Evolutionary conservation across 345 rosid genomes (phyloP).

Genomic region (Eutrema heterophyllum): DNA sequence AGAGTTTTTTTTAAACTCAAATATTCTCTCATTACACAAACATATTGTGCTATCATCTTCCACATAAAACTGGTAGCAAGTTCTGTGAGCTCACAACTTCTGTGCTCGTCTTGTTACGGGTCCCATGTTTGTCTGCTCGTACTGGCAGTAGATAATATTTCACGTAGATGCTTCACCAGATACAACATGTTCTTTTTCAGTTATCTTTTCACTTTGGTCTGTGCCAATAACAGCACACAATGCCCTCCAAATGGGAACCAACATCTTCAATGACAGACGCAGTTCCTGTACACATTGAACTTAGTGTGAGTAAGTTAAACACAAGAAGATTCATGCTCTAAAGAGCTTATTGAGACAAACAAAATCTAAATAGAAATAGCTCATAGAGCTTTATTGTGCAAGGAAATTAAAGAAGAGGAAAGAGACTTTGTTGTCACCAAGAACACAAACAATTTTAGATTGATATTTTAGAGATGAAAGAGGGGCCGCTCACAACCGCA

Average conservation of each 20-base stretch:
- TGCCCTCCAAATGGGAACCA: constrained; percentile 83
- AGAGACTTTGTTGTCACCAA: too few species aligned
- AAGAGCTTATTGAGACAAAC: too few species aligned
- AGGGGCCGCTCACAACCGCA: too few species aligned
- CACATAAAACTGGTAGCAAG: not conserved
- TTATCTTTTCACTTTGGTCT: constrained; percentile 22
- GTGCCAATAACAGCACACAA: constrained; percentile 43
- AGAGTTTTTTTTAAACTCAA: not conserved
- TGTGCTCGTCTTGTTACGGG: not conserved
- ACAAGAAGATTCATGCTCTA: too few species aligned
- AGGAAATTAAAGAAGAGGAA: too few species aligned
- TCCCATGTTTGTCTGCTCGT: not conserved
- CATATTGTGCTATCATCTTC: not conserved
- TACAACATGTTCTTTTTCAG: constrained; percentile 7
- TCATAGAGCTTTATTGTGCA: too few species aligned
- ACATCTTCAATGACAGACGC: constrained; percentile 66
- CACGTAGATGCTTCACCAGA: not conserved
- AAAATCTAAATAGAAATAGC: too few species aligned
- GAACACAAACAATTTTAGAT: too few species aligned
- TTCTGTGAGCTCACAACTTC: not conserved
- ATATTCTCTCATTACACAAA: not conserved
- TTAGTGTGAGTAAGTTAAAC: not conserved
- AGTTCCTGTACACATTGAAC: constrained; percentile 43
- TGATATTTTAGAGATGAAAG: too few species aligned
- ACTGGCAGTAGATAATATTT: not conserved